phyloP scores from a whole-genome alignment of 768 basidiomycete species.

The Auricularia sp. region DNA sequence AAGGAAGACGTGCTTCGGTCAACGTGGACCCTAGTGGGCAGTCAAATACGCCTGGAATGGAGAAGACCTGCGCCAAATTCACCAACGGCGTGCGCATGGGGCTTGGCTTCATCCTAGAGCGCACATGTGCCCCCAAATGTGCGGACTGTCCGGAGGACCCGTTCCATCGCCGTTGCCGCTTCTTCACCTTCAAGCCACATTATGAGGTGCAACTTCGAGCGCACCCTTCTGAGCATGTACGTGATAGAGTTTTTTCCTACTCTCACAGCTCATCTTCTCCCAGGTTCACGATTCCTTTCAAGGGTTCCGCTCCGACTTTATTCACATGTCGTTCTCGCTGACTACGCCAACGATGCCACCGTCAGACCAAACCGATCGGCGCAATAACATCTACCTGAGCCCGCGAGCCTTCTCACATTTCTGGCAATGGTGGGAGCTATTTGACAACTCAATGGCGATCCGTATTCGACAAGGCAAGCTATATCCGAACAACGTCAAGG shows the following conservation, averaged over 20 bases:
- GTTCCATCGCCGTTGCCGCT: conserved; percentile 70
- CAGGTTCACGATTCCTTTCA: conserved; percentile 59
- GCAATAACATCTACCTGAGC: conserved; percentile 76
- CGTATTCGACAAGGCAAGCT: conserved; percentile 76
- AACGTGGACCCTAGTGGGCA: no score
- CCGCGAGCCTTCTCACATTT: conserved; percentile 83
- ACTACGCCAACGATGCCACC: conserved; percentile 45
- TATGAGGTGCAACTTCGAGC: conserved; percentile 54
- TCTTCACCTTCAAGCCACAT: conserved; percentile 75
- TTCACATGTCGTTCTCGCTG: conserved; percentile 84
- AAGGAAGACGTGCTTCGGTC: no score
- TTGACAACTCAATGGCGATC: conserved; percentile 66
- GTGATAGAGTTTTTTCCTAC: conserved; percentile 24
- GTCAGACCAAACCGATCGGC: conserved; percentile 19
- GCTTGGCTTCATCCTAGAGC: conserved; percentile 71
- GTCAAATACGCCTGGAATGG: not conserved
- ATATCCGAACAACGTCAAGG: conserved; percentile 53
- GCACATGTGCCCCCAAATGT: conserved; percentile 70
- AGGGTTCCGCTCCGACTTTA: conserved; percentile 87
- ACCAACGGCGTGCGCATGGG: conserved; percentile 81
- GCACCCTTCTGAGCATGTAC: conserved; percentile 18
- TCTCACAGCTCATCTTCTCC: not conserved
- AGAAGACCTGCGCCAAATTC: conserved; percentile 77
- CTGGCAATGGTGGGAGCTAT: conserved; percentile 85
- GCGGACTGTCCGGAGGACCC: conserved; percentile 44